Evolutionary conservation across 2,329 filamentous ascomycete species (phyloP), one percentile per base, ranked within the genome.

Genomic region (Colletotrichum tropicicola): DNA sequence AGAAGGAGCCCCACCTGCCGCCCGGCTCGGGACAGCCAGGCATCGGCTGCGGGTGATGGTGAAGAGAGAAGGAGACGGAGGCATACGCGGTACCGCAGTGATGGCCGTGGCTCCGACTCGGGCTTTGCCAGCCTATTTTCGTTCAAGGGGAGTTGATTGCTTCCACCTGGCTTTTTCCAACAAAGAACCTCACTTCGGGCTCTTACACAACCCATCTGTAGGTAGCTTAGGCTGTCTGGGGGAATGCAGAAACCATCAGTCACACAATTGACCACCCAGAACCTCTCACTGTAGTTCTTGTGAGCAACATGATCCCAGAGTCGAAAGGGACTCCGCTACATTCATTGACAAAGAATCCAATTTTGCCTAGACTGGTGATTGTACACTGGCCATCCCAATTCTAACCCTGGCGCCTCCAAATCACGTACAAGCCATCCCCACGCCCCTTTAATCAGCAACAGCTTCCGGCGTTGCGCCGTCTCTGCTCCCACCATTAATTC

Each of bases 281-380:
- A 35, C 9, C 6, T 35, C 30, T 35, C 30, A 35, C 30, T 6
- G 30, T n/a, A n/a, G n/a, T n/a, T n/a, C n/a, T n/a, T n/a, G n/a
- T n/a, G n/a, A n/a, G n/a, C n/a, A n/a, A n/a, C n/a, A n/a, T n/a
- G n/a, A n/a, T n/a, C n/a, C n/a, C n/a, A n/a, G n/a, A n/a, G n/a
- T n/a, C n/a, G n/a, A n/a, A n/a, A n/a, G n/a, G n/a, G 32, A 35
- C 32, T 15, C 13, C 32, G 32, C 32, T 5, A 15, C n/a, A 6
- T 47, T 56, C 57, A n/a, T 65, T 65, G 57, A 65, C 44, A 56
- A 62, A 65, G 23, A 65, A 65, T 52, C 44, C 57, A 47, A 62
- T 56, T 62, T 61, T 65, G 51, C 62, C 62, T 62, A 65, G 62
- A 56, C 62, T 62, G 62, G 62, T 65, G 62, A 51, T 65, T 62